Evolutionary conservation across 2,329 filamentous ascomycete genomes (phyloP).

Genomic region (Chaetomiaceae sp.): DNA sequence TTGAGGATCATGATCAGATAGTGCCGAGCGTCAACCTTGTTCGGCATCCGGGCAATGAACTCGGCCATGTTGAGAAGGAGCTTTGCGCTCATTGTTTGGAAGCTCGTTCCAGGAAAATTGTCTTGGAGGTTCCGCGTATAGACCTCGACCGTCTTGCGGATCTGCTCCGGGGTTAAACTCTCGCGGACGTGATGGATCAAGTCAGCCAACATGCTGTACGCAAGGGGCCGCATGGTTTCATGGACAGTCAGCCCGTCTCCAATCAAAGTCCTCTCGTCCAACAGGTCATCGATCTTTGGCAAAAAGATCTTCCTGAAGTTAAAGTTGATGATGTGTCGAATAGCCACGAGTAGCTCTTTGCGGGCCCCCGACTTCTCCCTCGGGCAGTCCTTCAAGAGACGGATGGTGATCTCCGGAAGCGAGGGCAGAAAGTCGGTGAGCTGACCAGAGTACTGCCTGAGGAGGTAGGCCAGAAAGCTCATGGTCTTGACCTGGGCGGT

Average conservation of each 20-base stretch:
- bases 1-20: conserved; percentile 97
- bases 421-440: conserved; percentile 81
- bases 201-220: conserved; percentile 97
- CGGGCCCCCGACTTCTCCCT: conserved; percentile 88
- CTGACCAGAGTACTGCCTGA: conserved; percentile 82
- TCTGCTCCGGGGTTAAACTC: conserved; percentile 81
- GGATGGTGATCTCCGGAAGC: conserved; percentile 83
- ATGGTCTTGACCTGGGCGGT: conserved; percentile 98
- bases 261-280: conserved; percentile 91
- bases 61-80: conserved; percentile 96
- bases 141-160: conserved; percentile 90
- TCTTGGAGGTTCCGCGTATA: conserved; percentile 96
- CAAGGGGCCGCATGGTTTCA: conserved; percentile 89
- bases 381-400: conserved; percentile 87
- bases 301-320: conserved; percentile 96
- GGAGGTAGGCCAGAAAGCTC: conserved; percentile 92
- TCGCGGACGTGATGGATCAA: conserved; percentile 96
- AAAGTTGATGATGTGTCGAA: conserved; percentile 98
- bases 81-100: conserved; percentile 99
- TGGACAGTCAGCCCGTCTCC: conserved; percentile 95
- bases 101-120: conserved; percentile 93
- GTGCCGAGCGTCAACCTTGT: conserved; percentile 91
- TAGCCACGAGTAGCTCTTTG: conserved; percentile 93
- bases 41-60: conserved; percentile 87
- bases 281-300: conserved; percentile 86